These are phyloP conservation scores for Cladosporium velox DNA, from an alignment of 2,329 filamentous ascomycete species.

Conservation along the genomic window DNA sequence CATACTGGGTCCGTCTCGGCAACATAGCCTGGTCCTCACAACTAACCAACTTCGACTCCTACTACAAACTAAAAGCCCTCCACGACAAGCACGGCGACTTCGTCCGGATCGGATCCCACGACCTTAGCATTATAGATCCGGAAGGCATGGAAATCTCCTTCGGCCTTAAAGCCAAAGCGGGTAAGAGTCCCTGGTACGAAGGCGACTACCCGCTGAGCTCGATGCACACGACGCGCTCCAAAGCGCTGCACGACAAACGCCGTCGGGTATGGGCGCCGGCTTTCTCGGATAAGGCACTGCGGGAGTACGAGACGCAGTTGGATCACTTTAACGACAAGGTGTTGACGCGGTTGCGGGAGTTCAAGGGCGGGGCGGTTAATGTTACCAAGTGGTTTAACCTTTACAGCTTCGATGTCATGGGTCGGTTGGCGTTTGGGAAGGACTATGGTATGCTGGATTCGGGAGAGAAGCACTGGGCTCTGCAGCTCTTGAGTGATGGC, in stretches of 20 bases:
- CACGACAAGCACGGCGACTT: conserved; percentile 40
- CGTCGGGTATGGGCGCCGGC: conserved; percentile 45
- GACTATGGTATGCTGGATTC: conserved; percentile 44
- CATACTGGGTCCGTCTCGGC: conserved; percentile 37
- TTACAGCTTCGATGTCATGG: conserved; percentile 51
- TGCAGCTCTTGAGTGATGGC: conserved; percentile 41
- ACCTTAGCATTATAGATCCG: conserved; percentile 41
- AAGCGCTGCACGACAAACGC: conserved; percentile 41
- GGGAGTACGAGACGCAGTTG: conserved; percentile 45
- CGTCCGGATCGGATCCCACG: conserved; percentile 41
- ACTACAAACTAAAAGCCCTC: conserved; percentile 33
- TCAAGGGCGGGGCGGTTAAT: conserved; percentile 37
- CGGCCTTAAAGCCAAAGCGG: conserved; percentile 41
- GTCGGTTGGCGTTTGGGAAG: conserved; percentile 47
- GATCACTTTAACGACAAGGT: conserved; percentile 41
- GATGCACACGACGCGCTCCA: conserved; percentile 44
- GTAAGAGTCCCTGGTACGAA: conserved; percentile 48
- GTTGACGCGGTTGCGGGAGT: conserved; percentile 34
- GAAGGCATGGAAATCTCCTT: conserved; percentile 43
- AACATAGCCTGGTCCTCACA: conserved; percentile 34
- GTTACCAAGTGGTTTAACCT: conserved; percentile 45
- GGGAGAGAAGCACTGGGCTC: conserved; percentile 39
- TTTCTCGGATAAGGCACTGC: conserved; percentile 45
- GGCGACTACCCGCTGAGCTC: conserved; percentile 37
- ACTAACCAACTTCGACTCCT: conserved; percentile 31